These are phyloP conservation scores for Cyclostephanos invisitatus DNA, from an alignment of 108 stramenopile genomes.

Conservation along the genomic window DNA sequence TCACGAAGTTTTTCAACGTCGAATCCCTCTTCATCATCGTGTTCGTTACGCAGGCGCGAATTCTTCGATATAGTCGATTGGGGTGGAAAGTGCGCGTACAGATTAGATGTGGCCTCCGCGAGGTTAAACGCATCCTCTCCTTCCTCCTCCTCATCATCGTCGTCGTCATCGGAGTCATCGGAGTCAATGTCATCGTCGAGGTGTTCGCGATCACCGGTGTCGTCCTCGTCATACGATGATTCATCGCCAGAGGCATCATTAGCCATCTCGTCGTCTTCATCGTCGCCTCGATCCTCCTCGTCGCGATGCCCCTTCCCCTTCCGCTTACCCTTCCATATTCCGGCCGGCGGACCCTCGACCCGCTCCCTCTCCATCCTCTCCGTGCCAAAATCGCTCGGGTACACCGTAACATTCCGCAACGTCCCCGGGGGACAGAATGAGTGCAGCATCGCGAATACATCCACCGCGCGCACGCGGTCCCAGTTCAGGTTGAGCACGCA, in stretches of 20 bases:
- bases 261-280: slow-evolving; percentile 9
- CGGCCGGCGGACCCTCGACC: slow-evolving; percentile 66
- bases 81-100: slow-evolving; percentile 45
- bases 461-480: slow-evolving; percentile 87
- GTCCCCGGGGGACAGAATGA: slow-evolving; percentile 84
- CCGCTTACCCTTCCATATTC: slow-evolving; percentile 76
- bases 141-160: slow-evolving; percentile 33
- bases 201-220: slow-evolving; percentile 22
- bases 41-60: slow-evolving; percentile 11
- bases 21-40: slow-evolving; percentile 62
- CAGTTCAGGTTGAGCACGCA: slow-evolving; percentile 92
- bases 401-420: slow-evolving; percentile 79
- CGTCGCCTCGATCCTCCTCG: slow-evolving; percentile 34
- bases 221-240: slow-evolving; percentile 12
- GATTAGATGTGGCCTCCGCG: slow-evolving; percentile 44
- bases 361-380: slow-evolving; percentile 90
- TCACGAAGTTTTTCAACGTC: slow-evolving; percentile 90
- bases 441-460: slow-evolving; percentile 85
- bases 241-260: slow-evolving; percentile 3
- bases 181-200: slow-evolving; percentile 10
- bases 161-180: slow-evolving; percentile 36
- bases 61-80: slow-evolving; percentile 38
- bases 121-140: slow-evolving; percentile 42
- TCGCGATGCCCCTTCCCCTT: slow-evolving; percentile 16
- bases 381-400: slow-evolving; percentile 86